Evolutionary conservation across 169 alveolate genomes (phyloP).

Genomic region (Theileria equi): DNA sequence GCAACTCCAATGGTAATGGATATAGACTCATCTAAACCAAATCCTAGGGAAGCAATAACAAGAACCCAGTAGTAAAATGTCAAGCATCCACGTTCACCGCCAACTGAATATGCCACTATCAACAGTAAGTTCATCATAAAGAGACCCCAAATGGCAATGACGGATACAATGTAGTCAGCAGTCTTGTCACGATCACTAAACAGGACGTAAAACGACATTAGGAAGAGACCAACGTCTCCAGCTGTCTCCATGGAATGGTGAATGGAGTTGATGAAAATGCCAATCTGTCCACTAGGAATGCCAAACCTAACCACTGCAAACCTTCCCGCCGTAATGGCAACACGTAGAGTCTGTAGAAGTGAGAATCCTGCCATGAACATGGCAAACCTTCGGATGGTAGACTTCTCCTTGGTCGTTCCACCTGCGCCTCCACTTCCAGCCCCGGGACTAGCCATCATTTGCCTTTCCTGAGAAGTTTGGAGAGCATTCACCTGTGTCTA

Average conservation of each 20-base stretch:
- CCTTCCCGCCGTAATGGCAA: slow-evolving; percentile 21
- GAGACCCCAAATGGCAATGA: slow-evolving; percentile 11
- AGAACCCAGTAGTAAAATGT: slow-evolving; percentile 28
- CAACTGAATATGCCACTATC: not conserved
- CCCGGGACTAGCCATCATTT: too few species aligned
- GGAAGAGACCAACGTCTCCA: not conserved
- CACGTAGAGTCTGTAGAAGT: slow-evolving; percentile 1
- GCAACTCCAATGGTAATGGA: slow-evolving; percentile 7
- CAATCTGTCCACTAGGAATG: slow-evolving; percentile 17
- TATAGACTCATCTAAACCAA: slow-evolving; percentile 6
- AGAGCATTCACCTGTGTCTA: too few species aligned
- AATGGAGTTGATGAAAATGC: slow-evolving; percentile 14
- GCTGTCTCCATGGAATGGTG: slow-evolving; percentile 26
- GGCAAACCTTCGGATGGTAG: slow-evolving; percentile 7
- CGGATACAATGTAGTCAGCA: not conserved
- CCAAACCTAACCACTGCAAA: slow-evolving; percentile 13
- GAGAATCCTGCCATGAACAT: slow-evolving; percentile 23
- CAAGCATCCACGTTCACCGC: slow-evolving; percentile 16
- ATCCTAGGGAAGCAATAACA: not conserved
- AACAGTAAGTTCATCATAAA: slow-evolving; percentile 2
- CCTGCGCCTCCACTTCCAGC: too few species aligned
- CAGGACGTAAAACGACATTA: not conserved
- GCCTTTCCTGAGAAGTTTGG: too few species aligned
- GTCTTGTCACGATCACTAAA: not conserved
- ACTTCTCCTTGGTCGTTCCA: too few species aligned